Conservation (phyloP, 345 rosid genomes). For the Psidium friedrichsthalianum region DNA sequence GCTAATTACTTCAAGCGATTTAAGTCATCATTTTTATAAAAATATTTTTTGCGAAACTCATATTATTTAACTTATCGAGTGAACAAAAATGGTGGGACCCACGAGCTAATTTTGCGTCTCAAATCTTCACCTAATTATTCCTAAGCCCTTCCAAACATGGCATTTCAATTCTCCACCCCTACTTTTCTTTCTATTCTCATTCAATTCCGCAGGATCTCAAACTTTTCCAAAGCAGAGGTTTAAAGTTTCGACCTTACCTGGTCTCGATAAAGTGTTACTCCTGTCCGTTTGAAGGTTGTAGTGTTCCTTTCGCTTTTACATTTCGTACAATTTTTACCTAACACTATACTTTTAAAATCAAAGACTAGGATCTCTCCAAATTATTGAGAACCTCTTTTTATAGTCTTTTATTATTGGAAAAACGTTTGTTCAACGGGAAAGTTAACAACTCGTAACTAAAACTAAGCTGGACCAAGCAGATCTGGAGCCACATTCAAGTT, state of each 20-base stretch:
- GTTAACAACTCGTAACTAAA: background rate
- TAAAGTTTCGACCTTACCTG: background rate
- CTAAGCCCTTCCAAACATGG: background rate
- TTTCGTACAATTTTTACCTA: background rate
- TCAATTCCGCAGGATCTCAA: background rate
- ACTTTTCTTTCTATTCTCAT: background rate
- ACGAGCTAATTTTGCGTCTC: background rate
- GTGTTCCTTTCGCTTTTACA: background rate
- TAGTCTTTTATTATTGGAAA: background rate
- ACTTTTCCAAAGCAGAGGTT: background rate
- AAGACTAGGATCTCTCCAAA: background rate
- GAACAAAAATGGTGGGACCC: background rate
- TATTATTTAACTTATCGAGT: background rate
- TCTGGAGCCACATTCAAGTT: background rate
- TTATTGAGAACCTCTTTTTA: background rate
- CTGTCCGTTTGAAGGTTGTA: background rate
- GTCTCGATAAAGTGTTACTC: background rate
- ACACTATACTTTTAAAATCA: background rate
- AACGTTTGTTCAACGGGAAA: background rate
- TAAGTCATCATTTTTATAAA: too few relatives aligned
- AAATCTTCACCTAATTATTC: background rate
- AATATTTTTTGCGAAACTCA: too few relatives aligned
- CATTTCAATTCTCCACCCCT: background rate
- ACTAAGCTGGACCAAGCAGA: background rate
- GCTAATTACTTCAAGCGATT: too few relatives aligned